Percentiles rank a stretch among this genome's conserved stretches.
These are phyloP conservation scores for Dothideomycetes sp. DNA, from an alignment of 2,329 filamentous ascomycete species.

Conservation along the genomic window DNA sequence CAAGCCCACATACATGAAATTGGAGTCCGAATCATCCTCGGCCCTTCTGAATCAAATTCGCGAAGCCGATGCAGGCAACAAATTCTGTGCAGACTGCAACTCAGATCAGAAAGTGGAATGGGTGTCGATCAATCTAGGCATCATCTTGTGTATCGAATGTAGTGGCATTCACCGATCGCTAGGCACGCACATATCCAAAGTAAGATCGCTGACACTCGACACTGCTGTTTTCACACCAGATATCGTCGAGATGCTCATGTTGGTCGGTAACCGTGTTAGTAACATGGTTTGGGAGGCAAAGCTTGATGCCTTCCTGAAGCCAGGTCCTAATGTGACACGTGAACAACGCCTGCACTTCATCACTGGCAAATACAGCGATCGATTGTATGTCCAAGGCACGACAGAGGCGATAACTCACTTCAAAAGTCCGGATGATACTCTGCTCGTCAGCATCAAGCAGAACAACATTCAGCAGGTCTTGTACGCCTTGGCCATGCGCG, in stretches of 20 bases:
- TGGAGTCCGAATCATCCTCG: constrained; percentile 70
- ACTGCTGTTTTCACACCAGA: constrained; percentile 94
- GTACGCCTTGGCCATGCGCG: constrained; percentile 76
- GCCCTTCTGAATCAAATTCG: constrained; percentile 80
- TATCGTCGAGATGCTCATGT: constrained; percentile 85
- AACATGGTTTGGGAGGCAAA: constrained; percentile 95
- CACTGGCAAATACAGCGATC: constrained; percentile 85
- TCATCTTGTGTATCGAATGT: constrained; percentile 95
- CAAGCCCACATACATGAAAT: constrained; percentile 62
- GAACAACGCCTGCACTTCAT: constrained; percentile 94
- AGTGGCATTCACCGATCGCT: constrained; percentile 94
- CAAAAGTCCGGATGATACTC: constrained; percentile 71
- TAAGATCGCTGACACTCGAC: constrained; percentile 88
- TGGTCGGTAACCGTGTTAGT: constrained; percentile 86
- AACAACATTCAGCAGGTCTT: constrained; percentile 92
- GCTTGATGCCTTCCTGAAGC: constrained; percentile 66
- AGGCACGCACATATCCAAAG: constrained; percentile 95
- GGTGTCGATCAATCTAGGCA: constrained; percentile 96
- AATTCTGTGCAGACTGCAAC: constrained; percentile 88
- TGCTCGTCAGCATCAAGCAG: constrained; percentile 87
- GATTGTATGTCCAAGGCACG: constrained; percentile 69
- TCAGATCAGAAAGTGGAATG: constrained; percentile 91
- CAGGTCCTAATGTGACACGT: constrained; percentile 64
- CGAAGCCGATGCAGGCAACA: constrained; percentile 85
- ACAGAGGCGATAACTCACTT: constrained; percentile 57